Evolutionary conservation across 495 filamentous ascomycete species (phyloP).

Genomic region (Neurospora sp.): DNA sequence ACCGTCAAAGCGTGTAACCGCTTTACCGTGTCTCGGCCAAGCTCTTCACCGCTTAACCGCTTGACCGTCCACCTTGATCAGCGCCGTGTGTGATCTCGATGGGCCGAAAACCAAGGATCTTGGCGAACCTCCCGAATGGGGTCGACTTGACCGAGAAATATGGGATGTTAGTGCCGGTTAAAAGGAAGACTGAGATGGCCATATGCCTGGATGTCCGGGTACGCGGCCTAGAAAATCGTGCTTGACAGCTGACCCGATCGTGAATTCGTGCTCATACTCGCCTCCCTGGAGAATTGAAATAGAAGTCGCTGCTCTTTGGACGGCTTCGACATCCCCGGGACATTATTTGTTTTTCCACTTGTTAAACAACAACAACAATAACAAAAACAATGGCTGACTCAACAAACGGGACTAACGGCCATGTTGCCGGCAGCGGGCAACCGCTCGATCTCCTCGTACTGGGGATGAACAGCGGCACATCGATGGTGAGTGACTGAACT

Average conservation of each 20-base stretch:
- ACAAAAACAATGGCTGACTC: neutral
- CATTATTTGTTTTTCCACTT: neutral
- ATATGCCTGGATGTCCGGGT: neutral
- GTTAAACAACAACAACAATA: neutral
- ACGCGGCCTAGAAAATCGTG: neutral
- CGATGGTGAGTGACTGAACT: slow-evolving; percentile 20
- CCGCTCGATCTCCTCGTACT: slow-evolving; percentile 38
- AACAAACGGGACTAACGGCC: neutral
- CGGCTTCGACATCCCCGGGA: neutral
- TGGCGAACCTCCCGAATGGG: neutral
- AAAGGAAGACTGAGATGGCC: neutral
- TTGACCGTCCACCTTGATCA: neutral
- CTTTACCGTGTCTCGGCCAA: neutral
- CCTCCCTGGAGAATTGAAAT: neutral
- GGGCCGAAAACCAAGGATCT: neutral
- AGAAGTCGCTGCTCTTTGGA: neutral
- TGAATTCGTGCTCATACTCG: neutral
- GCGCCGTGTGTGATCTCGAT: neutral
- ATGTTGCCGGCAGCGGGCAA: neutral
- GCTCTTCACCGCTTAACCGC: neutral
- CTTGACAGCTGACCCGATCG: neutral
- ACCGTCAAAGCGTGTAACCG: neutral
- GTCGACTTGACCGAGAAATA: neutral
- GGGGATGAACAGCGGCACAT: slow-evolving; percentile 41
- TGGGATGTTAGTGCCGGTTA: neutral